A percentile compares a stretch with the other conserved stretches of the same genome.
Conservation (phyloP, 2,329 filamentous ascomycete genomes). For the Diaporthe aspalathi region DNA sequence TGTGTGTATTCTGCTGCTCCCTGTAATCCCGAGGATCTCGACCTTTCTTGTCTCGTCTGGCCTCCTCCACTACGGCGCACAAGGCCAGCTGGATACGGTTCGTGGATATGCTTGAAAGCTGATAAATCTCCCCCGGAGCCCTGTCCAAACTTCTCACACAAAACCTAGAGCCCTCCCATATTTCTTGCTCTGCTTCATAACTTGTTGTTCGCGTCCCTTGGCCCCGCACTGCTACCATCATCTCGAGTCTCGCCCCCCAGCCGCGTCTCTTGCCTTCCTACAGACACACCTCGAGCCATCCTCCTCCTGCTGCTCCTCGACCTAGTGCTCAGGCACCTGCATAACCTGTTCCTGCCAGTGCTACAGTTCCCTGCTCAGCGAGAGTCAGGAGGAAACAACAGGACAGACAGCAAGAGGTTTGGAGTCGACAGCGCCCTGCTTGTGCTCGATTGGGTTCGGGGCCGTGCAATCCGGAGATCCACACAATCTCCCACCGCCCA, state of each 20-base stretch:
- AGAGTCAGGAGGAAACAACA: neutral
- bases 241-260: slow-evolving; percentile 7
- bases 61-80: slow-evolving; percentile 16
- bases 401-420: neutral
- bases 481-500: slow-evolving; percentile 1
- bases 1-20: slow-evolving; percentile 2
- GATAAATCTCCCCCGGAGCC: slow-evolving; percentile 34
- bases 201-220: slow-evolving; percentile 2
- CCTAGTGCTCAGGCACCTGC: neutral
- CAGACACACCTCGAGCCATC: neutral
- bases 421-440: slow-evolving; percentile 5
- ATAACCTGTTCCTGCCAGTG: neutral
- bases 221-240: neutral
- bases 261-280: slow-evolving; percentile 1
- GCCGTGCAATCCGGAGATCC: neutral
- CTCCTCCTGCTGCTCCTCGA: neutral
- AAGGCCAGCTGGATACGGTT: slow-evolving; percentile 26
- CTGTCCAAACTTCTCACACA: slow-evolving; percentile 7
- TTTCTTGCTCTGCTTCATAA: slow-evolving; percentile 9
- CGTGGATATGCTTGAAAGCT: slow-evolving; percentile 26
- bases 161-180: slow-evolving; percentile 10
- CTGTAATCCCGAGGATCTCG: slow-evolving; percentile 10
- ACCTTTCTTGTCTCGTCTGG: slow-evolving; percentile 27
- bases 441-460: slow-evolving; percentile 19
- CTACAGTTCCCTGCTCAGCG: neutral